phyloP scores from a whole-genome alignment of 148 eudicot genomes.

The Dysphania ambrosioides region DNA sequence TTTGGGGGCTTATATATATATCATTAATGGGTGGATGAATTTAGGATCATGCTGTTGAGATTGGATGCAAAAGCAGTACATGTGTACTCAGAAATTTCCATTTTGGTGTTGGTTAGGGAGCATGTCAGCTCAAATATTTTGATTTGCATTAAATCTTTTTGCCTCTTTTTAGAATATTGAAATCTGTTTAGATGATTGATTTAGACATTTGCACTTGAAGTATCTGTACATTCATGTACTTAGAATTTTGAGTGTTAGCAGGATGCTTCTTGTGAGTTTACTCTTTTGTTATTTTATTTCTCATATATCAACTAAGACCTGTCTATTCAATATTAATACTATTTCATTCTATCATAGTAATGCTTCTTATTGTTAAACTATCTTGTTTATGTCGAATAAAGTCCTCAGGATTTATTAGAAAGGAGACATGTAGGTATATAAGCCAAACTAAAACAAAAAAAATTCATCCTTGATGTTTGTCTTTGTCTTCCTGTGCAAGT shows the following conservation, averaged over 20 bases:
- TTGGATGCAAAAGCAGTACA: not conserved
- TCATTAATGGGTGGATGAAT: not conserved
- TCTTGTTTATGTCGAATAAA: not conserved
- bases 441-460: not conserved
- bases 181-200: not conserved
- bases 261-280: conserved; percentile 13
- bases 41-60: not conserved
- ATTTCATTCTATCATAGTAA: not conserved
- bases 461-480: not conserved
- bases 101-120: conserved; percentile 13
- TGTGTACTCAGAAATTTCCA: conserved; percentile 12
- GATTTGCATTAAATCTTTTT: not conserved
- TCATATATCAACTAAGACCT: not conserved
- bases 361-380: not conserved
- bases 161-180: not conserved
- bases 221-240: conserved; percentile 10
- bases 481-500: not conserved
- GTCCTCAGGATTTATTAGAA: not conserved
- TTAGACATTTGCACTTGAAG: not conserved
- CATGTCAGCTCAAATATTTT: conserved; percentile 15
- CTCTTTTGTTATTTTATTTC: not conserved
- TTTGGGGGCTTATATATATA: conserved; percentile 15
- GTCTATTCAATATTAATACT: conserved; percentile 8
- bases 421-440: not conserved
- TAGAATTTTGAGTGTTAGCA: not conserved